Conservation (phyloP, 2,329 filamentous ascomycete species). For the Graphilbum sp. region DNA sequence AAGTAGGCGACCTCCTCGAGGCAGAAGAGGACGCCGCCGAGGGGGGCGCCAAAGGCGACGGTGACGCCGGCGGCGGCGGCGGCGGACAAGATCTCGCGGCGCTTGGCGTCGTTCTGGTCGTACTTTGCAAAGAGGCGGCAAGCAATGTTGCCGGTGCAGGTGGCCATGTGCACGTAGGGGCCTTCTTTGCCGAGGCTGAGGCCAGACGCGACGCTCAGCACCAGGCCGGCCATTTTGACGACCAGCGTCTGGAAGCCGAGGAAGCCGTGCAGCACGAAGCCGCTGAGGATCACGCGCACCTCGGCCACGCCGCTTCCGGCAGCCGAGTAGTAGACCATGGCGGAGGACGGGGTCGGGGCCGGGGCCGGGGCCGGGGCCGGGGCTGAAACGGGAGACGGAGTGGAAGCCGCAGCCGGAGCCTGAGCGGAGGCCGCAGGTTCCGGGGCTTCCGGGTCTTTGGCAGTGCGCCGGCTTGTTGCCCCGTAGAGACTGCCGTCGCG, state of each 20-base stretch:
- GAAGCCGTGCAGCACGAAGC: slow-evolving; percentile 92
- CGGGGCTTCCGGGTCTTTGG: no score
- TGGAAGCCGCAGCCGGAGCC: background rate
- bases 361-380: background rate
- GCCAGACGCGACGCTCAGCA: slow-evolving; percentile 82
- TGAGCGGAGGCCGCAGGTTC: background rate
- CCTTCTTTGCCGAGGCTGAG: slow-evolving; percentile 89
- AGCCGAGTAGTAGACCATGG: slow-evolving; percentile 90
- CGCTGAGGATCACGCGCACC: slow-evolving; percentile 93
- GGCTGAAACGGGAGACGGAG: background rate
- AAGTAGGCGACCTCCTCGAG: slow-evolving; percentile 95
- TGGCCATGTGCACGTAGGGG: slow-evolving; percentile 93
- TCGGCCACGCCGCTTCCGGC: slow-evolving; percentile 94
- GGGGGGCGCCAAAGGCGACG: slow-evolving; percentile 81
- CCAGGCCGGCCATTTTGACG: slow-evolving; percentile 67
- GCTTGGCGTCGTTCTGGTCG: slow-evolving; percentile 82
- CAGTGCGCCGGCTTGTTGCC: no score
- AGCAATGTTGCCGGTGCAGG: slow-evolving; percentile 87
- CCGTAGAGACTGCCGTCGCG: no score
- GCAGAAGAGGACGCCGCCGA: slow-evolving; percentile 79
- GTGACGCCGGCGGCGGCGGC: slow-evolving; percentile 84
- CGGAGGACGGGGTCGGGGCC: slow-evolving; percentile 19
- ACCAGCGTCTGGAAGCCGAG: slow-evolving; percentile 74
- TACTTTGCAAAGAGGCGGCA: slow-evolving; percentile 93
- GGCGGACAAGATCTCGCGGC: slow-evolving; percentile 84